Evolutionary conservation across 495 filamentous ascomycete species (phyloP).

Genomic region (Tetracladium setigerum): DNA sequence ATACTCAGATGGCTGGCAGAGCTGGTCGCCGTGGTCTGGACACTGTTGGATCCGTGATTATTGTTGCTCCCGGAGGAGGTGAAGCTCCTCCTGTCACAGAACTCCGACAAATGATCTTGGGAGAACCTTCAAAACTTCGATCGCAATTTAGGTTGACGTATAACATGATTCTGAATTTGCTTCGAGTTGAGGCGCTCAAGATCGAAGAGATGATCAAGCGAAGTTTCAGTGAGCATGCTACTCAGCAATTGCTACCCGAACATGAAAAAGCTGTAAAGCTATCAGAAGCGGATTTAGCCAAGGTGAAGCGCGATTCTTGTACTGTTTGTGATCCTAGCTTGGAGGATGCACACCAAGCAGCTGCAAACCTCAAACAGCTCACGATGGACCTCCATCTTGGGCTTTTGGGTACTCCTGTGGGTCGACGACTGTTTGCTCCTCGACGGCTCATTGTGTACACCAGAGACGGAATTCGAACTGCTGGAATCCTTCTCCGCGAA

Average conservation of each 20-base stretch:
- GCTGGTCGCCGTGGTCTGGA: conserved; percentile 91
- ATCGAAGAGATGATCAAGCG: conserved; percentile 99
- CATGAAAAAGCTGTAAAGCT: conserved; percentile 90
- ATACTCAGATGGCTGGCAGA: conserved; percentile 97
- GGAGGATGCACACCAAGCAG: conserved; percentile 67
- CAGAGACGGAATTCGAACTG: conserved; percentile 69
- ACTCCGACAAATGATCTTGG: conserved; percentile 88
- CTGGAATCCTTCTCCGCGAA: conserved; percentile 72
- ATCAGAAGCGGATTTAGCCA: conserved; percentile 85
- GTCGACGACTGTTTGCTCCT: conserved; percentile 66
- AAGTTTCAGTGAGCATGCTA: conserved; percentile 98
- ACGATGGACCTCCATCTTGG: conserved; percentile 68
- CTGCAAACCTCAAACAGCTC: conserved; percentile 66
- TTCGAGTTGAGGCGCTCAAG: conserved; percentile 93
- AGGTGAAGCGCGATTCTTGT: conserved; percentile 81
- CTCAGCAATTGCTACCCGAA: conserved; percentile 87
- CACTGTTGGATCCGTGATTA: conserved; percentile 85
- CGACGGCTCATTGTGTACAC: conserved; percentile 65
- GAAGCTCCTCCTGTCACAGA: conserved; percentile 82
- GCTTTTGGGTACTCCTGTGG: conserved; percentile 64
- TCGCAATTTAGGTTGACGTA: conserved; percentile 97
- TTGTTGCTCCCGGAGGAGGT: conserved; percentile 72
- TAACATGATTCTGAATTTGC: conserved; percentile 96
- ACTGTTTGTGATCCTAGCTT: conserved; percentile 74
- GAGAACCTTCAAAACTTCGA: conserved; percentile 87